Base-by-base conservation (phyloP, 768 basidiomycete genomes). In the Podaxis sp. region DNA sequence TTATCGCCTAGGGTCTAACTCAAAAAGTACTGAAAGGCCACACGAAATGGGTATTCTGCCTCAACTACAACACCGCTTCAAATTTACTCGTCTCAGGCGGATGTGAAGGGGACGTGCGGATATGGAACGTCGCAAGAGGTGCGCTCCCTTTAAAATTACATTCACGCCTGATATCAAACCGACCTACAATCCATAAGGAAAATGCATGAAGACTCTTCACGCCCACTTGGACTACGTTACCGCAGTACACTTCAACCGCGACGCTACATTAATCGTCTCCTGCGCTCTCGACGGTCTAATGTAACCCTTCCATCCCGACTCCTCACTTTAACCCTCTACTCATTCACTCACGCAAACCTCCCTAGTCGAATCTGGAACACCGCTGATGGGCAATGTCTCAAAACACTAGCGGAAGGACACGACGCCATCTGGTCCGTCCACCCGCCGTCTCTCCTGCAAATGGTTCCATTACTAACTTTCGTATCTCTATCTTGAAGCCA, bases 161-260 rank as follows among this genome's bases (percentile, higher is more conserved):
- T 53, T 53, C n/a, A 22, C 13, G 2, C 8, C 15, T 59, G 54
- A 53, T 55, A 65, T 48, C 42, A 22, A 8, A 1, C 60, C 46
- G 30, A 9, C 22, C 51, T 28, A 22, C 9, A 19, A 13, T 40
- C 52, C 8, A 30, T 11, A 66, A 94, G 96, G 94, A 19, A 91
- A 86, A 71, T 91, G 88, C 69, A 82, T 93, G 74, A 90, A 93
- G 74, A 92, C 89, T 2, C 72, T 99, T 24, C 92, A 94, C 64
- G 96, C 94, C 0, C 96, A 99, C 73, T 81, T 95, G 53, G 96
- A 99, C 75, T 96, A 92, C 64, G 93, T 99, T 28, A 96, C 95
- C 12, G 92, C 93, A 2, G 95, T 98, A 2, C 90, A 93, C 71
- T 99, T 96, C 79, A 96, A 96, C 71, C 76, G 87, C 71, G 96